phyloP scores from a whole-genome alignment of 1,284 basidiomycete genomes.

The Apiotrichum veenhuisii region DNA sequence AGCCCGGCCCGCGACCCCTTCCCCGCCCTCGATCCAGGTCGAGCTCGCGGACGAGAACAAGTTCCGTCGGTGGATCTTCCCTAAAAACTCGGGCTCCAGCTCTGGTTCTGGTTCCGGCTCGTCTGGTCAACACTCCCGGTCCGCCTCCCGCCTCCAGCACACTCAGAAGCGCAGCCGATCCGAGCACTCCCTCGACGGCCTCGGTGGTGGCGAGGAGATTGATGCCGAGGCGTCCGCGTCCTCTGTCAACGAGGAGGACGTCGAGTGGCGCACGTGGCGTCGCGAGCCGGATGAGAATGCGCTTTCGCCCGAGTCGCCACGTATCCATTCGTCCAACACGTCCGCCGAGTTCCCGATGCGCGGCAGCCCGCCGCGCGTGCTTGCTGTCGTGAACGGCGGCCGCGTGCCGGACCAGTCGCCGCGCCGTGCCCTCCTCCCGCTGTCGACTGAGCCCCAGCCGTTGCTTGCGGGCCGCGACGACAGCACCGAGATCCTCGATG shows the following conservation, averaged over 20 bases:
- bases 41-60: constrained; percentile 9
- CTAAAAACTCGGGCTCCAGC: background rate
- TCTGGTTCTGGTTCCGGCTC: too few species aligned
- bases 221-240: background rate
- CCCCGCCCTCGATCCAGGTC: background rate
- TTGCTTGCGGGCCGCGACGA: background rate
- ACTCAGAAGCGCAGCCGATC: constrained; percentile 5
- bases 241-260: constrained; percentile 1
- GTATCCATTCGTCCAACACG: constrained; percentile 4
- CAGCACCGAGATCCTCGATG: background rate
- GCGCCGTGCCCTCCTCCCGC: background rate
- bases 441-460: background rate
- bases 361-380: constrained; percentile 2
- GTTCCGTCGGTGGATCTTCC: constrained; percentile 20
- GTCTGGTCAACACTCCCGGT: too few species aligned
- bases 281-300: background rate
- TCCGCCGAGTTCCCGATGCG: constrained; percentile 22
- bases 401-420: background rate
- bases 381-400: constrained; percentile 7
- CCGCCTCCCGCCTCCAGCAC: background rate
- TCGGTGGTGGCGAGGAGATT: background rate
- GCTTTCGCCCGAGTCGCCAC: background rate
- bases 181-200: background rate
- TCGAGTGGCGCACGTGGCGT: constrained; percentile 4
- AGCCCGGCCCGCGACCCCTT: background rate